phyloP scores from a whole-genome alignment of 257 asterid species.

The Jaltomata sinuosa region DNA sequence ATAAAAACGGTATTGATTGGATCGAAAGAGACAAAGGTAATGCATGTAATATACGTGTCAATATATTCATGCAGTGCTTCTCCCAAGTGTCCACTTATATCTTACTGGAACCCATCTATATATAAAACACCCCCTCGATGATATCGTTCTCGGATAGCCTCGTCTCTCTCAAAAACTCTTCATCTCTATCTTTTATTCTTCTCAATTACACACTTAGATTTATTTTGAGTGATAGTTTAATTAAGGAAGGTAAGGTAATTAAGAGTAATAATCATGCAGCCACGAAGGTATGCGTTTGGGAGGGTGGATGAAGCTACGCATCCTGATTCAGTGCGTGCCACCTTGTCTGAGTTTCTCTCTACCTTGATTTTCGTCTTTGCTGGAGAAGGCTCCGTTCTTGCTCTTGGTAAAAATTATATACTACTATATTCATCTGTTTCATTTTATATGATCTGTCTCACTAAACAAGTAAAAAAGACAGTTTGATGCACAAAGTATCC shows the following conservation, averaged over 20 bases:
- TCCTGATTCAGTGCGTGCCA: constrained; percentile 79
- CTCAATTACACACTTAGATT: too few species aligned
- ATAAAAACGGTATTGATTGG: not conserved
- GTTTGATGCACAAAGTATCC: not conserved
- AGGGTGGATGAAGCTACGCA: constrained; percentile 92
- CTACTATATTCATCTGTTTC: not conserved
- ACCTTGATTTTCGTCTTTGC: constrained; percentile 88
- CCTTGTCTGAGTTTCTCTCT: constrained; percentile 72
- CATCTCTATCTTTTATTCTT: not conserved
- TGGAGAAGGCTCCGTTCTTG: constrained; percentile 85
- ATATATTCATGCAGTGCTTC: constrained; percentile 38
- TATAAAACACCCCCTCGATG: not conserved
- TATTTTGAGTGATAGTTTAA: not conserved
- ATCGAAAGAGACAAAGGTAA: constrained; percentile 17
- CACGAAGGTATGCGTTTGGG: constrained; percentile 68
- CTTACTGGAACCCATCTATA: not conserved
- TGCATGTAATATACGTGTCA: constrained; percentile 50
- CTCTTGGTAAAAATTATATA: constrained; percentile 31
- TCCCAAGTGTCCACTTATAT: constrained; percentile 65
- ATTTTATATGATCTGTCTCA: not conserved
- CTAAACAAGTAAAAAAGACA: not conserved
- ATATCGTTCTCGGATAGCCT: not conserved
- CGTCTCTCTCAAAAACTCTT: not conserved
- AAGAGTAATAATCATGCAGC: constrained; percentile 20
- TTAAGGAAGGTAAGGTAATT: not conserved